Evolutionary conservation across 2,329 filamentous ascomycete genomes (phyloP).

Genomic region (Alternaria brassicicola): DNA sequence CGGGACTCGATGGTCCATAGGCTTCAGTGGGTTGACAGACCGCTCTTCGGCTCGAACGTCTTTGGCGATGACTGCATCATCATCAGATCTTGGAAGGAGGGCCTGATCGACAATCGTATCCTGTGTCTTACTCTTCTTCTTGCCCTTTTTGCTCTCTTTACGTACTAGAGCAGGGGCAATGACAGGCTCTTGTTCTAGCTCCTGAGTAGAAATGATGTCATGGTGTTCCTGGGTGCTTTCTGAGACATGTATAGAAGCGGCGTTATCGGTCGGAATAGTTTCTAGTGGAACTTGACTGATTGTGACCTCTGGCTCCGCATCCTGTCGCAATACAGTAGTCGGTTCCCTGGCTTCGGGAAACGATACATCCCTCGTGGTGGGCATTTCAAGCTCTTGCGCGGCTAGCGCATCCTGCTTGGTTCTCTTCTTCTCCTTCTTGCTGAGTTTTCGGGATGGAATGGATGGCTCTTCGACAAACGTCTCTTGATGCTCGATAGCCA

Average conservation of each 20-base stretch:
- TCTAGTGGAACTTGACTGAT: neutral
- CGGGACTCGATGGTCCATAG: neutral
- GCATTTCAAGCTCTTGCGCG: neutral
- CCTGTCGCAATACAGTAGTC: neutral
- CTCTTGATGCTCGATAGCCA: neutral
- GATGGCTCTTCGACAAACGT: slow-evolving; percentile 2
- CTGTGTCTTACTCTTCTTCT: slow-evolving; percentile 38
- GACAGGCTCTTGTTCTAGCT: slow-evolving; percentile 13
- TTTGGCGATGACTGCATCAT: slow-evolving; percentile 5
- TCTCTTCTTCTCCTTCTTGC: slow-evolving; percentile 55
- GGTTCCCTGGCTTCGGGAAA: neutral
- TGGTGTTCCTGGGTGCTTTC: neutral
- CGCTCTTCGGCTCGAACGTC: neutral
- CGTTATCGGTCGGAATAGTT: neutral
- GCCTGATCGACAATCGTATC: neutral
- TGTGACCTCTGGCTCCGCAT: neutral
- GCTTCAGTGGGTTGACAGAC: neutral
- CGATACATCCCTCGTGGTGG: neutral
- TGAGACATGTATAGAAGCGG: neutral
- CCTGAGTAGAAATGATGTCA: neutral
- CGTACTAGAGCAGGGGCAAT: slow-evolving; percentile 23
- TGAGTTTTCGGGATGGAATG: slow-evolving; percentile 32
- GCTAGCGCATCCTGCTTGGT: slow-evolving; percentile 18
- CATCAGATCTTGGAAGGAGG: slow-evolving; percentile 10
- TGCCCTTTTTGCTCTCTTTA: slow-evolving; percentile 40